Evolutionary conservation across 768 basidiomycete genomes (phyloP), one percentile per base, ranked within the genome.

Genomic region (Lactarius hatsudake): DNA sequence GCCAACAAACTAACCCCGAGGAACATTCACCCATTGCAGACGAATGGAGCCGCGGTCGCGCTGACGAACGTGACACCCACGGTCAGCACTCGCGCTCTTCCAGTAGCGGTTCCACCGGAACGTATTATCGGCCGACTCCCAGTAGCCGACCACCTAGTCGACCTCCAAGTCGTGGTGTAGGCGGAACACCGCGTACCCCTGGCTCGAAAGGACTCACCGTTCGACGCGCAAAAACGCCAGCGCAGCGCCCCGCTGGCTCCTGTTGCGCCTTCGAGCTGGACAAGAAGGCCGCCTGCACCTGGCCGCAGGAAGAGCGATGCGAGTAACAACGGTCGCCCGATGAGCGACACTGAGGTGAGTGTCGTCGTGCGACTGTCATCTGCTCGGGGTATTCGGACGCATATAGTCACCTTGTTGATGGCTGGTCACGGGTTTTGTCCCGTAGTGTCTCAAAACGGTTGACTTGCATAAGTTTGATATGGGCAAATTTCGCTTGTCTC

Each of bases 271-370:
- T 91, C 91, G 3, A 92, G 89, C 71, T 93, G 91, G 88, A 73
- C 83, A 34, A 87, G 85, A 68, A 84, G 89, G 3, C 90, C 89
- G 5, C 78, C 80, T 18, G 90, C 90, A 17, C 87, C 88, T 7
- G 78, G 82, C 56, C 81, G 92, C 62, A 80, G 90, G 62, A 90
- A 83, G 78, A 93, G 91, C 67, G 84, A 90, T 71, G 90, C 89
- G 12, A 88, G 88, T n/a, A 83, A 82, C 67, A 76, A 79, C 53
- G 76, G 75, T 51, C 79, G 77, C 30, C 75, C 78, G 9, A 69
- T 75, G 57, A 93, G 91, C 72, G 92, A 94, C 71, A 86, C 87
- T 2, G 92, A 94, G 81, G 91, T 91, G 53, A 60, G 83, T 71
- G 4, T 36, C 28, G 32, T 60, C 42, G n/a, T 13, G 18, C 15